These are phyloP conservation scores for thale cress (Arabidopsis thaliana) DNA, from an alignment of 345 rosid species.

Conservation along the genomic window TAIR10.1 NC_003070.9:21162501-21163000, in stretches of 20 bases:
- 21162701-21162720: background rate
- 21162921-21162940: background rate
- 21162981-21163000: background rate
- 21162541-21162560: constrained; percentile 93
- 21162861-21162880: constrained; percentile 77
- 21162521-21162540: constrained; percentile 68
- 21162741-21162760: background rate
- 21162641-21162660: background rate
- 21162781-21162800: background rate
- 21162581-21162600: constrained; percentile 61
- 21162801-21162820: constrained; percentile 21
- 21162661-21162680: background rate
- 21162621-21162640: background rate
- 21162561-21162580: constrained; percentile 79
- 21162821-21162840: constrained; percentile 1
- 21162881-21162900: constrained; percentile 78
- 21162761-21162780: constrained; percentile 1
- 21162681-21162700: background rate
- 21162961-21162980: background rate
- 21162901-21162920: constrained; percentile 9
- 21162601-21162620: constrained; percentile 53
- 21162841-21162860: constrained; percentile 69
- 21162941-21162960: background rate
- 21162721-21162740: background rate
- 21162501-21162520: background rate